Percentiles rank a stretch among this genome's conserved stretches.
Evolutionary conservation across 192 early-diverging fungal genomes (phyloP).

Genomic region (Thoreauomyces humboldtii): DNA sequence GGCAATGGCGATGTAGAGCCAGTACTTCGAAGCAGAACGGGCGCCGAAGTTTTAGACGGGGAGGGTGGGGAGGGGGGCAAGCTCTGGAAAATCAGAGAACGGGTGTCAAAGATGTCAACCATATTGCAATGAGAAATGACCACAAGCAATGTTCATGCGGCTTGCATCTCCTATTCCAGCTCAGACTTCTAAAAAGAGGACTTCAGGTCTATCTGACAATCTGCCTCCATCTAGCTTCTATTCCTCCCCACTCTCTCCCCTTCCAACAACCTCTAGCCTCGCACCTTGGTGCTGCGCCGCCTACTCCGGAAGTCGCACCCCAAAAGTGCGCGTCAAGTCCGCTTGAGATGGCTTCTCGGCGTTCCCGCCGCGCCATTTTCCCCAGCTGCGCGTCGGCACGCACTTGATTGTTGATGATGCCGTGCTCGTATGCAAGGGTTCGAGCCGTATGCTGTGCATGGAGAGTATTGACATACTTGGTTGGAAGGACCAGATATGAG

Average conservation of each 20-base stretch:
- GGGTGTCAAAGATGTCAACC: no score
- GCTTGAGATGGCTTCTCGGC: neutral
- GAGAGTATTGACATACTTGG: neutral
- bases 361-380: neutral
- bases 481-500: neutral
- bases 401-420: neutral
- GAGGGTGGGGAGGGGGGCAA: no score
- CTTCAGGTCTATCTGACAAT: slow-evolving; percentile 2
- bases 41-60: no score
- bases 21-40: no score
- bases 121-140: no score
- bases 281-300: neutral
- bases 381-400: neutral
- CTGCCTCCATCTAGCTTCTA: neutral
- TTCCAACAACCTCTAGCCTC: slow-evolving; percentile 2
- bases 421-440: neutral
- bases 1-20: slow-evolving; percentile 22
- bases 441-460: neutral
- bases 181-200: no score
- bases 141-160: no score
- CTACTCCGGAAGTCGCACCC: neutral
- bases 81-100: no score
- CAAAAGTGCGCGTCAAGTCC: neutral
- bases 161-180: no score
- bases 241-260: neutral